Evolutionary conservation across 768 basidiomycete genomes (phyloP).

Genomic region (Trametes coccinea): DNA sequence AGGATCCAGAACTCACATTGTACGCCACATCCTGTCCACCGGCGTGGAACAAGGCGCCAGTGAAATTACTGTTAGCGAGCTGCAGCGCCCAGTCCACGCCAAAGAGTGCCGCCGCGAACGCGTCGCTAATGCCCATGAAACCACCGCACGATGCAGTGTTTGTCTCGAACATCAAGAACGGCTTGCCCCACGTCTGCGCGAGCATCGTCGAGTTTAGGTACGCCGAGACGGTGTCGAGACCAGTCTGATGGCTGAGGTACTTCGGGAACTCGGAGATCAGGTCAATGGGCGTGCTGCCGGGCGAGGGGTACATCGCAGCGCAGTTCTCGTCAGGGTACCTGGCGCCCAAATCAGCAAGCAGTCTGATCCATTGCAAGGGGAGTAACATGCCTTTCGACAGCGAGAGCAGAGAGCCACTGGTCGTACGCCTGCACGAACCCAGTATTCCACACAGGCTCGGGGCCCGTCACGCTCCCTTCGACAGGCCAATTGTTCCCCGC

Average conservation of each 20-base stretch:
- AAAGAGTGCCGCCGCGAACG: conserved; percentile 55
- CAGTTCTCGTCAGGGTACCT: conserved; percentile 31
- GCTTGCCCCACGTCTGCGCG: conserved; percentile 37
- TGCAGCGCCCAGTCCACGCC: conserved; percentile 50
- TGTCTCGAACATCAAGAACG: conserved; percentile 56
- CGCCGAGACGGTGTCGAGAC: conserved; percentile 35
- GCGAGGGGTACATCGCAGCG: conserved; percentile 25
- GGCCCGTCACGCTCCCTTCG: conserved; percentile 34
- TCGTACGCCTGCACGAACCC: conserved; percentile 47
- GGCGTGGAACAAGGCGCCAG: conserved; percentile 47
- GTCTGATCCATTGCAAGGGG: no score
- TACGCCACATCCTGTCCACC: conserved; percentile 52
- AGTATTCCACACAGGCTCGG: conserved; percentile 52
- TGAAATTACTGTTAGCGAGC: conserved; percentile 51
- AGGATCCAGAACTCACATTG: conserved; percentile 33
- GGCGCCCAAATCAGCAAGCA: neutral
- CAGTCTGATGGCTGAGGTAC: conserved; percentile 47
- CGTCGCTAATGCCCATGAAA: conserved; percentile 53
- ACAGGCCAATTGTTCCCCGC: conserved; percentile 47
- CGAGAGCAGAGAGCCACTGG: conserved; percentile 44
- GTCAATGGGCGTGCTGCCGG: conserved; percentile 33
- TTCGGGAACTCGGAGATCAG: conserved; percentile 43
- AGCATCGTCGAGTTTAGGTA: conserved; percentile 40
- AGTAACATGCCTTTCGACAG: conserved; percentile 49
- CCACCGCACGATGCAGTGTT: conserved; percentile 57